A percentile compares a stretch with the other conserved stretches of the same genome.
Evolutionary conservation across 345 rosid genomes (phyloP).

Genomic region (Hypericum androsaemum): DNA sequence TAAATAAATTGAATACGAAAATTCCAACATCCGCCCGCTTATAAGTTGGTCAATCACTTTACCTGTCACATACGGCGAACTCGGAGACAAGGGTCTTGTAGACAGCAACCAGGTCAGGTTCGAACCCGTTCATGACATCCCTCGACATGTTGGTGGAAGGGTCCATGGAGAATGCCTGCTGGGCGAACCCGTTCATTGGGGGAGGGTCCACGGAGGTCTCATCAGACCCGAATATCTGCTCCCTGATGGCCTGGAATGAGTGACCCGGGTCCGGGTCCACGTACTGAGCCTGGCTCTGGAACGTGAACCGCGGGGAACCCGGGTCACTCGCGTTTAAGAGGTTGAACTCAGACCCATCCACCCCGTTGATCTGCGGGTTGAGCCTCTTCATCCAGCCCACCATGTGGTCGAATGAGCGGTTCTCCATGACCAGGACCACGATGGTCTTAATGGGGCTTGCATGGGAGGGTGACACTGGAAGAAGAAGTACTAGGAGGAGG

Average conservation of each 20-base stretch:
- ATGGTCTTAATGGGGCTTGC: constrained; percentile 54
- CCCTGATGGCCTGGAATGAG: constrained; percentile 83
- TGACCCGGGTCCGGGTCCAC: constrained; percentile 97
- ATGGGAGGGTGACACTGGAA: constrained; percentile 3
- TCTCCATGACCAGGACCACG: constrained; percentile 83
- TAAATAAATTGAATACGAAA: no score
- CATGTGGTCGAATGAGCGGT: constrained; percentile 94
- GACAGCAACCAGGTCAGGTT: constrained; percentile 61
- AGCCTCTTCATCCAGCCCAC: constrained; percentile 93
- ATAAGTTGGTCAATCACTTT: background rate
- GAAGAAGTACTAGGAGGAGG: constrained; percentile 6
- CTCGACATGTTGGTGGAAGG: constrained; percentile 41
- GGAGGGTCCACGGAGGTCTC: constrained; percentile 54
- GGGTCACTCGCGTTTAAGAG: constrained; percentile 43
- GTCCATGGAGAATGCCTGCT: constrained; percentile 63
- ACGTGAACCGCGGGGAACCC: constrained; percentile 26
- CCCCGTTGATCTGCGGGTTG: constrained; percentile 81
- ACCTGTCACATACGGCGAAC: constrained; percentile 86
- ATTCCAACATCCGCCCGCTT: no score
- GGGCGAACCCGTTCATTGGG: constrained; percentile 85
- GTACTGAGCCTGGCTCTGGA: constrained; percentile 46
- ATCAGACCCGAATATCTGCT: constrained; percentile 74
- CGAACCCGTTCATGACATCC: constrained; percentile 75
- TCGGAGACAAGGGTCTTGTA: constrained; percentile 71
- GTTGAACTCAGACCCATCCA: constrained; percentile 57